phyloP scores from a whole-genome alignment of 495 filamentous ascomycete species.

The Parmelia sp. region DNA sequence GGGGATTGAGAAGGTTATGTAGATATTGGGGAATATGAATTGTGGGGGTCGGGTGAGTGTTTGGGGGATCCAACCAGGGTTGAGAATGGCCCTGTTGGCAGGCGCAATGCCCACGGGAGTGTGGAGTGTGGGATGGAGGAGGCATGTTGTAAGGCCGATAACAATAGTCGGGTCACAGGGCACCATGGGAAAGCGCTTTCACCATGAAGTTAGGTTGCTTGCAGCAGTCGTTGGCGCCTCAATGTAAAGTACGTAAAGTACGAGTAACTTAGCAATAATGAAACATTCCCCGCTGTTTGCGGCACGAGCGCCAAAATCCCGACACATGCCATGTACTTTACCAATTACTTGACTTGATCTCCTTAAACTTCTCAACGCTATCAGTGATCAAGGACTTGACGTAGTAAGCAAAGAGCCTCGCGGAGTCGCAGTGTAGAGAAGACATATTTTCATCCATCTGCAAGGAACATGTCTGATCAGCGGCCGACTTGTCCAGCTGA shows the following conservation, averaged over 20 bases:
- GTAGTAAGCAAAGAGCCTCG: background rate
- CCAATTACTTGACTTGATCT: background rate
- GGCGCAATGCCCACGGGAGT: slow-evolving; percentile 9
- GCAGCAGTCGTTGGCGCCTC: too few relatives aligned
- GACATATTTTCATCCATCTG: too few relatives aligned
- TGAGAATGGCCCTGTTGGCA: background rate
- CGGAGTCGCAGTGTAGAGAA: too few relatives aligned
- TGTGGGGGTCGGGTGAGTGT: background rate
- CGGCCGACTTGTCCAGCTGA: slow-evolving; percentile 10
- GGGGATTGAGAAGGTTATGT: background rate
- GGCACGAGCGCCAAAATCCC: background rate
- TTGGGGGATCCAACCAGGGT: background rate
- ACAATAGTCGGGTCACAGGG: background rate
- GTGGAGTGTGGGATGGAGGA: background rate
- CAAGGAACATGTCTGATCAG: background rate
- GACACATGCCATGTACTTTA: background rate
- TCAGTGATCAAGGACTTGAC: too few relatives aligned
- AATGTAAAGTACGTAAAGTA: too few relatives aligned
- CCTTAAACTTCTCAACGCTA: background rate
- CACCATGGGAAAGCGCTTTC: too few relatives aligned
- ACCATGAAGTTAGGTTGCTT: too few relatives aligned
- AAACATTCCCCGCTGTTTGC: background rate
- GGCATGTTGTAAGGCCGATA: background rate
- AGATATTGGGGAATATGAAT: background rate
- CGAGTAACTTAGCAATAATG: too few relatives aligned